Percentiles rank a stretch among this genome's conserved stretches.
These are phyloP conservation scores for Chalaropsis thielavioides DNA, from an alignment of 2,329 filamentous ascomycete species.

Conservation along the genomic window DNA sequence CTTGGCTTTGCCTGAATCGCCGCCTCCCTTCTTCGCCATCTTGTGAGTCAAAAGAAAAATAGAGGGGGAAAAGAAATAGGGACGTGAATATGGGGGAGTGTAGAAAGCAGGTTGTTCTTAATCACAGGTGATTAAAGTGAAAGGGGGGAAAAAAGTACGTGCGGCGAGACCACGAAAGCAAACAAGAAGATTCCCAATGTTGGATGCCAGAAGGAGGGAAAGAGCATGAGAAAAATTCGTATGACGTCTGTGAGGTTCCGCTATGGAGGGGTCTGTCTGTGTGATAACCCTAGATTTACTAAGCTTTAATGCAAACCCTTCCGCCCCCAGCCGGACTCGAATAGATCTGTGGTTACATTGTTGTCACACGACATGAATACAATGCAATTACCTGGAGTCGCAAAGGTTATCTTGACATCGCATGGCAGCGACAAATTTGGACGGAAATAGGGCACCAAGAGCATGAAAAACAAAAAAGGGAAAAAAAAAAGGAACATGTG, in stretches of 20 bases:
- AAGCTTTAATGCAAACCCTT: background rate
- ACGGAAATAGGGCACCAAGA: background rate
- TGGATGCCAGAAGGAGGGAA: background rate
- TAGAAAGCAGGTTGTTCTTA: background rate
- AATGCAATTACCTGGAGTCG: background rate
- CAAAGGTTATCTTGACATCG: background rate
- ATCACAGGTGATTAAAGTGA: background rate
- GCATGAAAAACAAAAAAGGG: no score
- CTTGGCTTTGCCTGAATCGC: slow-evolving; percentile 20
- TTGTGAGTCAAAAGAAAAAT: background rate
- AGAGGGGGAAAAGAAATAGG: background rate
- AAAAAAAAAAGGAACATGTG: background rate
- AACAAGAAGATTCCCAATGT: background rate
- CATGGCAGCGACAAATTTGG: background rate
- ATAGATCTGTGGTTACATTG: background rate
- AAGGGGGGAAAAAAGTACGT: no score
- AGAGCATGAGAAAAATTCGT: background rate
- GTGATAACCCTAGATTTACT: background rate
- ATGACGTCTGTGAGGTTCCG: background rate
- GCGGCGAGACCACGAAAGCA: background rate
- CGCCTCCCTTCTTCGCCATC: slow-evolving; percentile 15
- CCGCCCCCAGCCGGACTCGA: background rate
- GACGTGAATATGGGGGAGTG: background rate
- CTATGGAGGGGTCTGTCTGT: background rate
- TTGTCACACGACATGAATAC: background rate